phyloP scores from a whole-genome alignment of 2,329 filamentous ascomycete species.

The Cordyceps militaris region DNA sequence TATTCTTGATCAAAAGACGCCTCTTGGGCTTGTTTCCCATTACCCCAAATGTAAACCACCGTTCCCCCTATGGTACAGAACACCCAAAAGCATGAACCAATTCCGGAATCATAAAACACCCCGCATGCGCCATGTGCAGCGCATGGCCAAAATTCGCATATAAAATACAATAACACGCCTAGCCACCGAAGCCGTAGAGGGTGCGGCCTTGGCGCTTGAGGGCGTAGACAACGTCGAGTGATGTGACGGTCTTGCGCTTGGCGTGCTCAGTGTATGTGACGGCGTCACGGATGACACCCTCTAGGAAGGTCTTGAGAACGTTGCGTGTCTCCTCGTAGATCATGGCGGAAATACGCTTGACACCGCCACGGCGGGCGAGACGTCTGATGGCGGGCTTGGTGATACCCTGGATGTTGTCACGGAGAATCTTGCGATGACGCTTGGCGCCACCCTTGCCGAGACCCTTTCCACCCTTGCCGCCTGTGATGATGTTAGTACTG shows the following conservation, averaged over 20 bases:
- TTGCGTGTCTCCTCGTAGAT: constrained; percentile 65
- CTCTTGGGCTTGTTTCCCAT: constrained; percentile 23
- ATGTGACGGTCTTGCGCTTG: constrained; percentile 65
- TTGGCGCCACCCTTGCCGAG: constrained; percentile 98
- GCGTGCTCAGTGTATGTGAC: constrained; percentile 66
- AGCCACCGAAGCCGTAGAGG: constrained; percentile 76
- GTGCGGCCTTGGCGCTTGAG: constrained; percentile 57
- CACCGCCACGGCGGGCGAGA: constrained; percentile 98
- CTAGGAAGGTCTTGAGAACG: constrained; percentile 64
- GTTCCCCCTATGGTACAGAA: constrained; percentile 39
- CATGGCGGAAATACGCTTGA: constrained; percentile 99
- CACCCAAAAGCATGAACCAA: constrained; percentile 36
- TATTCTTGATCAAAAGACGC: constrained; percentile 19
- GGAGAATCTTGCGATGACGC: constrained; percentile 98
- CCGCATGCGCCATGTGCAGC: constrained; percentile 17
- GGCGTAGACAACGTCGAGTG: constrained; percentile 52
- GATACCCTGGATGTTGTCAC: constrained; percentile 99
- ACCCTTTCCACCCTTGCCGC: constrained; percentile 94
- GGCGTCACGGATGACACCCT: constrained; percentile 60
- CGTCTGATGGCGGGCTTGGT: constrained; percentile 97
- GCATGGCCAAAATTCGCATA: constrained; percentile 24
- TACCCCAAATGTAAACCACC: constrained; percentile 30
- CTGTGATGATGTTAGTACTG: constrained; percentile 36
- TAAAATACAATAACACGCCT: constrained; percentile 24
- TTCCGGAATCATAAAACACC: constrained; percentile 38